Base-by-base conservation (phyloP, 371 early-diverging fungal genomes). In the Thermomucor indicae-seudaticae region DNA sequence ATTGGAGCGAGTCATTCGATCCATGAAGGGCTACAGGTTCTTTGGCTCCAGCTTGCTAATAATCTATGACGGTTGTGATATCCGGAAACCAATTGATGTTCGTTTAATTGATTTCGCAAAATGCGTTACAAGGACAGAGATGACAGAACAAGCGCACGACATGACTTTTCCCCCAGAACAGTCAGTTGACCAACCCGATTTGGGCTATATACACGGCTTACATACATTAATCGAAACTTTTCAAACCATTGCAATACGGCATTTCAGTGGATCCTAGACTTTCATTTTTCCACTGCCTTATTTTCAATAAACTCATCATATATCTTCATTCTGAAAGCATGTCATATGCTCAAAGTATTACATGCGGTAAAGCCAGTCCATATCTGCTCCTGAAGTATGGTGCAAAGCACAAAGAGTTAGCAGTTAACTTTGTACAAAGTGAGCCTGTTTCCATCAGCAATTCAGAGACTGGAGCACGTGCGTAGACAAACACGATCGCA, bases 61-160 rank as follows among this genome's bases (percentile, higher is more conserved):
- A 16, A 56, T 62, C 22, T 67, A 67, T 35, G 67, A 67, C 16
- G 67, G 63, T 4, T 40, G 29, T n/a, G 30, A 43, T 25, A 27
- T 25, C 1, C 32, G 19, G 2, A 41, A 39, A 42, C 43, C 48
- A 2, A 35, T 89, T 11, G 84, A 88, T 58, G 62, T 96, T 8
- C 83, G 89, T 44, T 88, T 94, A 64, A 92, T 95, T 58, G 96
- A 95, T 60, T 95, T 96, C 71, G 92, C 93, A 8, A 87, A 93
- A 55, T 91, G 90, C 40, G 58, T 70, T 5, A 58, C 64, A 1
- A 54, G 53, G 10, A 47, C 60, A 19, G 61, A 65, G 27, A 32
- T 57, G 22, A 37, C 45, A 11, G 23, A 51, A 4, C 42, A 53
- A 37, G 19, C 35, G 34, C 17, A 40, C 6, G 32, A 45, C 6